phyloP scores from a whole-genome alignment of 371 early-diverging fungal species.

The Saksenaea oblongispora region DNA sequence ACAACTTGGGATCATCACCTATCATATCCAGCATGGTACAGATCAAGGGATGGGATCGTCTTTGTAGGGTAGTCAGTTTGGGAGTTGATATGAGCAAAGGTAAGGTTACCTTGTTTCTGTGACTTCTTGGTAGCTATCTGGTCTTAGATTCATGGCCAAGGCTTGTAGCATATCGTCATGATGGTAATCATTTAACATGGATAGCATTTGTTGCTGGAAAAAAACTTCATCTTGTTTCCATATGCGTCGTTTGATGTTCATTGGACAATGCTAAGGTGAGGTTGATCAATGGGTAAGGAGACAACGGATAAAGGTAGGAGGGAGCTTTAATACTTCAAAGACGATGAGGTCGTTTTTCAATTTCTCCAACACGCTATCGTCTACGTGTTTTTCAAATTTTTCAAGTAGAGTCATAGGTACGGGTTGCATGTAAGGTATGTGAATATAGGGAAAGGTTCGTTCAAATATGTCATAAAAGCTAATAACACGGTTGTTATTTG shows the following conservation, averaged over 20 bases:
- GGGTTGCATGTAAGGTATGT: conserved; percentile 57
- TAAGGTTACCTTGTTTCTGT: conserved; percentile 44
- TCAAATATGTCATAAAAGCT: conserved; percentile 54
- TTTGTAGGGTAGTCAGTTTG: conserved; percentile 15
- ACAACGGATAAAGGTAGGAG: background rate
- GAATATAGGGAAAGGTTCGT: conserved; percentile 57
- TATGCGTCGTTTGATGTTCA: conserved; percentile 45
- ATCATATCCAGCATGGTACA: conserved; percentile 54
- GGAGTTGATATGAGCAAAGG: background rate
- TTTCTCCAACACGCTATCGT: conserved; percentile 48
- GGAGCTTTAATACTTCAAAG: conserved; percentile 38
- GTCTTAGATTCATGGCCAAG: conserved; percentile 52
- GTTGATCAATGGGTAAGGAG: background rate
- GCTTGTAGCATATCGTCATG: conserved; percentile 38
- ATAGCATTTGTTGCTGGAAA: conserved; percentile 42
- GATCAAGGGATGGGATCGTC: conserved; percentile 60
- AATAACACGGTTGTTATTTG: background rate
- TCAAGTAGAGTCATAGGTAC: conserved; percentile 65
- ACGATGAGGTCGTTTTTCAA: conserved; percentile 47
- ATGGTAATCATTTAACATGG: conserved; percentile 46
- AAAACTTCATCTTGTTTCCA: conserved; percentile 52
- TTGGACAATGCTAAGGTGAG: conserved; percentile 30
- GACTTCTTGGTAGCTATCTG: conserved; percentile 50
- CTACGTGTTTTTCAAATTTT: conserved; percentile 53
- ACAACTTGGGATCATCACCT: conserved; percentile 56